phyloP scores from a whole-genome alignment of 139 green algal genomes.

The Pseudopediastrum boryanum region DNA sequence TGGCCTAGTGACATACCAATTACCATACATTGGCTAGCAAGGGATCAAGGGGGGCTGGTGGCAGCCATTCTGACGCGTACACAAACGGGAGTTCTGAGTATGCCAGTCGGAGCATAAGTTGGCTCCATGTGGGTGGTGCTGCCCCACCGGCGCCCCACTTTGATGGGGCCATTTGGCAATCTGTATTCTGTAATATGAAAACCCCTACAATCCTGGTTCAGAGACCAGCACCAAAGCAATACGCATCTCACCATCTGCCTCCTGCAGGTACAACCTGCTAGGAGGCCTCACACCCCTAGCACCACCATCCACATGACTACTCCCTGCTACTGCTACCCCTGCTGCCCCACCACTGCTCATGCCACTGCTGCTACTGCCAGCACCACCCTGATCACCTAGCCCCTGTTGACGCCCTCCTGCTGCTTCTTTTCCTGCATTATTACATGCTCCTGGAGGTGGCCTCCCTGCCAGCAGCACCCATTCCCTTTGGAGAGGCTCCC shows the following conservation, averaged over 20 bases:
- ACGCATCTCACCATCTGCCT: slow-evolving; percentile 36
- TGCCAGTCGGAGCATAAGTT: too few relatives aligned
- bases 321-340: slow-evolving; percentile 1
- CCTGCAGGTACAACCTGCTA: slow-evolving; percentile 37
- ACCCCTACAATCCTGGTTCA: not conserved
- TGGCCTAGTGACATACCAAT: too few relatives aligned
- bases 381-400: too few relatives aligned
- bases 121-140: too few relatives aligned
- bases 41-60: too few relatives aligned
- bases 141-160: too few relatives aligned
- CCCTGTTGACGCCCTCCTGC: not conserved
- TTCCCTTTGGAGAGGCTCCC: slow-evolving; percentile 12
- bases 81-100: too few relatives aligned
- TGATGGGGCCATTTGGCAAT: too few relatives aligned
- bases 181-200: not conserved
- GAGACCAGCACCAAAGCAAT: slow-evolving; percentile 18
- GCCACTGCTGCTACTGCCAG: not conserved
- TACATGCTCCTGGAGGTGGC: not conserved
- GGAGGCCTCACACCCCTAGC: slow-evolving; percentile 1
- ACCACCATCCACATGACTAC: not conserved
- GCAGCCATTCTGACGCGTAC: too few relatives aligned
- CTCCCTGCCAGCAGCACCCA: slow-evolving; percentile 24
- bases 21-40: too few relatives aligned
- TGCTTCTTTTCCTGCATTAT: not conserved
- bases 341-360: slow-evolving; percentile 6